Evolutionary conservation across 192 early-diverging fungal species (phyloP).

Genomic region (Backusella liffmaniae): DNA sequence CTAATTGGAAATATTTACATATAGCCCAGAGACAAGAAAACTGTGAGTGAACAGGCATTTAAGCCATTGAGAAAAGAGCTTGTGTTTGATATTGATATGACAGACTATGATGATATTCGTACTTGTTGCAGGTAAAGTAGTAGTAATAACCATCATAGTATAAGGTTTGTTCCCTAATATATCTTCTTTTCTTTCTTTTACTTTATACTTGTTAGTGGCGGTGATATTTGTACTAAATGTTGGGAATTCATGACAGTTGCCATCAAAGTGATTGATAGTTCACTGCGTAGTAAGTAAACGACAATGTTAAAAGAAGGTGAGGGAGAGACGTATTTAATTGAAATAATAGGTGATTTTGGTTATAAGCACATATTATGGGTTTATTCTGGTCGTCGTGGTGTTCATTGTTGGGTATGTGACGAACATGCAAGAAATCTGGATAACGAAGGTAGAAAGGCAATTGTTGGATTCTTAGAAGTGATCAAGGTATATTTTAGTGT

Average conservation of each 20-base stretch:
- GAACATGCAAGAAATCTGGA: conserved; percentile 78
- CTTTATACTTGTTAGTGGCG: conserved; percentile 51
- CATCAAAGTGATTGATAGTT: conserved; percentile 82
- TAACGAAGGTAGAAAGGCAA: conserved; percentile 75
- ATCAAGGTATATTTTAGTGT: conserved; percentile 43
- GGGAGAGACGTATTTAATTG: not conserved
- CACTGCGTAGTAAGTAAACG: conserved; percentile 55
- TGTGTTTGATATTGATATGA: conserved; percentile 99
- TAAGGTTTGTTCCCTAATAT: not conserved
- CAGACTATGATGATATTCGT: conserved; percentile 96
- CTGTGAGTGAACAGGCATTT: conserved; percentile 68
- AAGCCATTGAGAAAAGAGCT: conserved; percentile 83
- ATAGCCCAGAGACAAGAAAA: conserved; percentile 83
- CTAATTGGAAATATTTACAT: not conserved
- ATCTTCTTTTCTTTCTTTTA: not conserved
- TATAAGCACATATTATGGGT: conserved; percentile 94
- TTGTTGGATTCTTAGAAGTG: conserved; percentile 83
- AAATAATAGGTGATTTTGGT: conserved; percentile 83
- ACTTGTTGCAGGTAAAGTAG: conserved; percentile 79
- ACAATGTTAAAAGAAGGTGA: not conserved
- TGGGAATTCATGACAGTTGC: conserved; percentile 94
- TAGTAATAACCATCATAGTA: not conserved
- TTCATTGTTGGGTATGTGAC: conserved; percentile 98
- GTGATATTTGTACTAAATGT: conserved; percentile 83
- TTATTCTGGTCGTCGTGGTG: conserved; percentile 93